A percentile compares a stretch with the other conserved stretches of the same genome.
Evolutionary conservation across 495 filamentous ascomycete genomes (phyloP).

Genomic region (Cairneyella variabilis): DNA sequence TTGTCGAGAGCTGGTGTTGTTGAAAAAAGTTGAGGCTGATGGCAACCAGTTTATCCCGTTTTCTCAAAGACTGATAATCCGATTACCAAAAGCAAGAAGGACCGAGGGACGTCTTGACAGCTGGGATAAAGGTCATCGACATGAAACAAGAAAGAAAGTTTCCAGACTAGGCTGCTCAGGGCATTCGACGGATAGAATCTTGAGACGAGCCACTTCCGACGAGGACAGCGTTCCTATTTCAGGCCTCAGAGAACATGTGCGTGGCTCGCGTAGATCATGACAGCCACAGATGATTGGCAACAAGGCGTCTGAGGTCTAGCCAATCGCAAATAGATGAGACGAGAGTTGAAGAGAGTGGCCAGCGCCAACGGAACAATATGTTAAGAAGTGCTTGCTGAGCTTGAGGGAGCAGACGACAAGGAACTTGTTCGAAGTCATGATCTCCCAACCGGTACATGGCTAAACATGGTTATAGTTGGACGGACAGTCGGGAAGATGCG

Average conservation of each 20-base stretch:
- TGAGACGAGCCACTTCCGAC: constrained; percentile 28
- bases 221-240: constrained; percentile 29
- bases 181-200: constrained; percentile 20
- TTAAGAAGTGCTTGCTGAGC: constrained; percentile 22
- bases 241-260: constrained; percentile 21
- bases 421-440: constrained; percentile 25
- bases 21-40: constrained; percentile 12
- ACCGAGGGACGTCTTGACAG: constrained; percentile 12
- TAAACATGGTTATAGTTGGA: constrained; percentile 23
- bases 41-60: constrained; percentile 19
- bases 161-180: constrained; percentile 16
- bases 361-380: constrained; percentile 27
- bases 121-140: constrained; percentile 15
- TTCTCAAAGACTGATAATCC: constrained; percentile 1
- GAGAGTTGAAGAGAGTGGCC: constrained; percentile 17
- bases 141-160: constrained; percentile 21
- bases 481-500: constrained; percentile 26
- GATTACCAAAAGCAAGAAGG: constrained; percentile 10
- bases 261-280: constrained; percentile 26
- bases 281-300: constrained; percentile 27
- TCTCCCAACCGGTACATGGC: constrained; percentile 22
- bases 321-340: constrained; percentile 28
- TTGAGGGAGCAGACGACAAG: constrained; percentile 13
- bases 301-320: constrained; percentile 16
- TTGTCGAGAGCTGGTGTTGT: constrained; percentile 15